phyloP scores from a whole-genome alignment of 805 yeast genomes.

The Sugiyamaella marilandica region DNA sequence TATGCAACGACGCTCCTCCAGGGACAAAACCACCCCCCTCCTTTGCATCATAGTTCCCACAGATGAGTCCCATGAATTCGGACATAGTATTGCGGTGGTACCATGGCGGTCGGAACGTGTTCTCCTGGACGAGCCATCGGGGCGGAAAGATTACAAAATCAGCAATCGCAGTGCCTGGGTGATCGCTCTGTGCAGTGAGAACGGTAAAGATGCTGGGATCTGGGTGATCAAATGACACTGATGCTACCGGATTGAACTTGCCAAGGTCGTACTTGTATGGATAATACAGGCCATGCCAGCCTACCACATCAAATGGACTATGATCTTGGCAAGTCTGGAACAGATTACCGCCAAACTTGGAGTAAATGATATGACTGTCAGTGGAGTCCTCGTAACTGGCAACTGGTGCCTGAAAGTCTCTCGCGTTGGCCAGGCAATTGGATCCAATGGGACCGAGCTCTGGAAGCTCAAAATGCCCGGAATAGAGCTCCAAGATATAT shows the following conservation, averaged over 20 bases:
- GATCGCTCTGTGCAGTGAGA: constrained; percentile 20
- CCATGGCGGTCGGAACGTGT: constrained; percentile 30
- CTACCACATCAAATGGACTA: constrained; percentile 29
- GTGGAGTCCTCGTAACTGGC: constrained; percentile 23
- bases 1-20: constrained; percentile 32
- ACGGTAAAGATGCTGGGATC: constrained; percentile 30
- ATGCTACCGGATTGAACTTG: constrained; percentile 27
- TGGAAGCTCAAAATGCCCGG: constrained; percentile 28
- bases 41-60: constrained; percentile 24
- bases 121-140: constrained; percentile 28
- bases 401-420: constrained; percentile 28
- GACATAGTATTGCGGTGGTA: constrained; percentile 29
- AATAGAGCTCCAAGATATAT: constrained; percentile 27
- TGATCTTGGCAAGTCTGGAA: constrained; percentile 20
- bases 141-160: constrained; percentile 31
- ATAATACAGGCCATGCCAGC: constrained; percentile 29
- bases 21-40: constrained; percentile 28
- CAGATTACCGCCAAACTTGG: constrained; percentile 18
- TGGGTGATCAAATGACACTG: constrained; percentile 29
- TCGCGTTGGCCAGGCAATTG: constrained; percentile 28
- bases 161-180: constrained; percentile 27
- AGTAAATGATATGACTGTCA: constrained; percentile 8
- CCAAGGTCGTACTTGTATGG: constrained; percentile 30
- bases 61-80: constrained; percentile 27
- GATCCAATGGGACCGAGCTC: constrained; percentile 31